Evolutionary conservation across 176 grass and related monocot genomes (phyloP), one percentile per base, ranked within the genome.

Genomic region (Oryza nivara): DNA sequence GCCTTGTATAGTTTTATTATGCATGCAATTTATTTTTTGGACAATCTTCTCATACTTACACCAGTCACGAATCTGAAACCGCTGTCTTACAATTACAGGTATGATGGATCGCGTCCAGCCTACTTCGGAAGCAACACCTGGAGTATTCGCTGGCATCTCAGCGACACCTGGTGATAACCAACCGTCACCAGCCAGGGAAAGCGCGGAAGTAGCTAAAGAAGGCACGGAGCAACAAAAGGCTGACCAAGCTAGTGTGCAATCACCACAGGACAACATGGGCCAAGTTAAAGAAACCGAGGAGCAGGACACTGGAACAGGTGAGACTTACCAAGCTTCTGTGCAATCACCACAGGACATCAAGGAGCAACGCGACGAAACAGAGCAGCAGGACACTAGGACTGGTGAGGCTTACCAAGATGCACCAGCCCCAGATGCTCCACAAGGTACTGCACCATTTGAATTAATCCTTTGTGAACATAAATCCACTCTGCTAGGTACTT

Each of bases 371-470:
- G 6, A 9, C 9, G 40, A 43, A 43, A 43, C 40, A 1, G 40
- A 43, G 7, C 7, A 2, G 9, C 40, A 9, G 40, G 40, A 43
- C 40, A 43, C 40, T 43, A 43, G 40, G 9, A 9, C 40, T 43
- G 40, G 7, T 43, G 40, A 43, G 40, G 40, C 40, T 1, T 9
- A 9, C 40, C 40, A 48, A 48, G 46, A 48, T 3, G 0, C 75
- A 77, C 54, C 75, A 77, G 34, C 54, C 36, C 19, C 79, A 14
- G 65, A 48, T 71, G 52, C 65, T 51, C 80, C 10, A 0, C 32
- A 65, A 77, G 66, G 73, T 82, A 86, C 10, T 12, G 64, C 35
- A 77, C 49, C 51, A 76, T 25, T 66, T 87, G 22, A 82, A 44
- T 9, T 19, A 26, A 47, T 80, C 7, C 47, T 3, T n/a, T 12